A percentile compares a stretch with the other conserved stretches of the same genome.
Conservation (phyloP, 495 filamentous ascomycete genomes). For the Lichina pygmaea region DNA sequence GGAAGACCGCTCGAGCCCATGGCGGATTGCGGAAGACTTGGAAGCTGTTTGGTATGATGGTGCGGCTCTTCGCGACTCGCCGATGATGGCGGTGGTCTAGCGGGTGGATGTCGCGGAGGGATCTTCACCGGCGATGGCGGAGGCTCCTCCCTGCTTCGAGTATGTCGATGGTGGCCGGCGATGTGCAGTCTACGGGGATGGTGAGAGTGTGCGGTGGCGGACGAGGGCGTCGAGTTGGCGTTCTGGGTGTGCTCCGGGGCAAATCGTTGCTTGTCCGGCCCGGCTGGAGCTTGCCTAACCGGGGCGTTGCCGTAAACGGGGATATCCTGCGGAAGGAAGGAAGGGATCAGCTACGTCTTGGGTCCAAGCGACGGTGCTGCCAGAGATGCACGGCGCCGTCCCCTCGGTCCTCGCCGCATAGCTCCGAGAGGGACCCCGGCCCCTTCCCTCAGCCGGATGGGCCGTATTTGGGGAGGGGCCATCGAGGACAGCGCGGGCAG, state of each 20-base stretch:
- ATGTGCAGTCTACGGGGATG: slow-evolving; percentile 33
- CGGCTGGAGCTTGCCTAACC: slow-evolving; percentile 42
- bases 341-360: too few relatives aligned
- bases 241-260: slow-evolving; percentile 12
- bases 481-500: not conserved
- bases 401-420: too few relatives aligned
- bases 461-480: not conserved
- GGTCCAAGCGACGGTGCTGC: not conserved
- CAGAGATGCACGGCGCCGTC: not conserved
- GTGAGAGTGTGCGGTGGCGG: slow-evolving; percentile 22
- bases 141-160: slow-evolving; percentile 19
- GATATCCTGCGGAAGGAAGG: slow-evolving; percentile 29
- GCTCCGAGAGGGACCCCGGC: not conserved
- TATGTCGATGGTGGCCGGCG: slow-evolving; percentile 47
- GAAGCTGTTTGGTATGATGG: slow-evolving; percentile 24
- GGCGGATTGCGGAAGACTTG: slow-evolving; percentile 28
- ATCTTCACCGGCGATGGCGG: not conserved
- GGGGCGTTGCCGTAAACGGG: slow-evolving; percentile 61
- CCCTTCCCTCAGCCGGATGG: not conserved
- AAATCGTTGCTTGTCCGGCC: slow-evolving; percentile 40
- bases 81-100: slow-evolving; percentile 2
- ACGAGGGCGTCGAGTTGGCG: slow-evolving; percentile 14
- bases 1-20: slow-evolving; percentile 10
- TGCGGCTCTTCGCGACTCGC: too few relatives aligned
- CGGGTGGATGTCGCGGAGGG: slow-evolving; percentile 19